Evolutionary conservation across 305 asterid genomes (phyloP).

Genomic region (Withania somnifera): DNA sequence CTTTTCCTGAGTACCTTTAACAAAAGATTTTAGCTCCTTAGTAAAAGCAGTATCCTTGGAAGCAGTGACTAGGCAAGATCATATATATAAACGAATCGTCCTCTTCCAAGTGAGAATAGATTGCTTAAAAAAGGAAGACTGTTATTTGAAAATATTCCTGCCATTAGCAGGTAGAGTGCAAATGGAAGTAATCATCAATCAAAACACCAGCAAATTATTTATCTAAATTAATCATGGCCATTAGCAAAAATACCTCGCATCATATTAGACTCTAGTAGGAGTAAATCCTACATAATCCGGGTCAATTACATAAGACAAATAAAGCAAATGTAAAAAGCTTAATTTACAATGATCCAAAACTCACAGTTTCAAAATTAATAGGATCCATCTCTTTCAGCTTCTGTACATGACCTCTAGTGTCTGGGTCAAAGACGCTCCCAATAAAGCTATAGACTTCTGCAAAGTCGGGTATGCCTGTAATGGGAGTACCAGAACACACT

Average conservation of each 20-base stretch:
- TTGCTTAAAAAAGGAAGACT: no score
- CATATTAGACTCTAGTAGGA: background rate
- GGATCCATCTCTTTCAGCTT: conserved; percentile 99
- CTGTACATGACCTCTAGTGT: conserved; percentile 54
- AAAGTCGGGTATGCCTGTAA: conserved; percentile 76
- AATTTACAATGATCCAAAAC: conserved; percentile 9
- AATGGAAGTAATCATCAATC: background rate
- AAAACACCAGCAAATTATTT: background rate
- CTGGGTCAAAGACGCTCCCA: conserved; percentile 93
- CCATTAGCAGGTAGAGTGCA: background rate
- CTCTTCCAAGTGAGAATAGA: no score
- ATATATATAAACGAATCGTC: no score
- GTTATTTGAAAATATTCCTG: no score
- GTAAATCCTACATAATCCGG: background rate
- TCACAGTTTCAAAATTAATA: conserved; percentile 82
- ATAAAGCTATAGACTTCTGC: conserved; percentile 87
- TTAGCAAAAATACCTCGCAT: background rate
- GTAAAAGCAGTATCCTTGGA: no score
- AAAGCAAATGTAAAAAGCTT: background rate
- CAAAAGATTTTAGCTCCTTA: no score
- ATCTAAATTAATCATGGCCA: background rate
- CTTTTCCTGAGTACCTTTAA: no score
- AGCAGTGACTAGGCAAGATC: no score
- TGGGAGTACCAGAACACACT: background rate
- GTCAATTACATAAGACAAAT: background rate